phyloP scores from a whole-genome alignment of 2,329 filamentous ascomycete genomes.

The Orbilia brochopaga region DNA sequence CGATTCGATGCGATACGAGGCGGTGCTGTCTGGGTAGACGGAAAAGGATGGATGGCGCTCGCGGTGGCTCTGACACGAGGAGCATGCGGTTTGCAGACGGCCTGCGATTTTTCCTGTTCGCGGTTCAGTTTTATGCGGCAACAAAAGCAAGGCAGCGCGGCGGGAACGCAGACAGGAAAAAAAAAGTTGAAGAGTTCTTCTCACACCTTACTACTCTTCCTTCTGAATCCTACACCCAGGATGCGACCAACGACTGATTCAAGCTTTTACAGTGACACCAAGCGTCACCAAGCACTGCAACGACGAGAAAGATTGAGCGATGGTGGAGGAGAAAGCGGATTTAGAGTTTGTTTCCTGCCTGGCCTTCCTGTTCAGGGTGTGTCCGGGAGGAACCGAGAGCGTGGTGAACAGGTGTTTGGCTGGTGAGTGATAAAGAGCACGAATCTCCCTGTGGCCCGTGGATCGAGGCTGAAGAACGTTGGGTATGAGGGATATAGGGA shows the following conservation, averaged over 20 bases:
- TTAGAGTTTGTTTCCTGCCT: conserved; percentile 17
- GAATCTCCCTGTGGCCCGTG: background rate
- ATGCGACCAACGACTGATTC: conserved; percentile 27
- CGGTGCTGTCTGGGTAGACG: conserved; percentile 18
- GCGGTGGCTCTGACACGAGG: conserved; percentile 12
- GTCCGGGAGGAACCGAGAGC: conserved; percentile 43
- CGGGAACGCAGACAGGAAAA: conserved; percentile 23
- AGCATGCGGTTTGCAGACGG: conserved; percentile 14
- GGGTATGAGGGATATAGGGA: background rate
- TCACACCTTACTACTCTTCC: conserved; percentile 14
- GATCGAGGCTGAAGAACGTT: conserved; percentile 3
- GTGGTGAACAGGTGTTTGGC: too few species aligned
- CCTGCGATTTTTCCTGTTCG: conserved; percentile 24
- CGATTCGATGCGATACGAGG: conserved; percentile 11
- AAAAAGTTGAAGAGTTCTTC: conserved; percentile 42
- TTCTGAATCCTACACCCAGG: conserved; percentile 19
- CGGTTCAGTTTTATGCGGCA: conserved; percentile 19
- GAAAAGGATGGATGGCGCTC: conserved; percentile 13
- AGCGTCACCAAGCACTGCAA: conserved; percentile 32
- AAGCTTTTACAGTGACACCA: conserved; percentile 23
- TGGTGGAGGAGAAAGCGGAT: conserved; percentile 23
- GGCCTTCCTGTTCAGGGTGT: conserved; percentile 43
- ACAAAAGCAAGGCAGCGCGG: conserved; percentile 18
- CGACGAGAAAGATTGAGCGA: conserved; percentile 8
- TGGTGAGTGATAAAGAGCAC: conserved; percentile 30